Evolutionary conservation across 2,329 filamentous ascomycete species (phyloP).

Genomic region (Mycosphaerelloides madeirae): DNA sequence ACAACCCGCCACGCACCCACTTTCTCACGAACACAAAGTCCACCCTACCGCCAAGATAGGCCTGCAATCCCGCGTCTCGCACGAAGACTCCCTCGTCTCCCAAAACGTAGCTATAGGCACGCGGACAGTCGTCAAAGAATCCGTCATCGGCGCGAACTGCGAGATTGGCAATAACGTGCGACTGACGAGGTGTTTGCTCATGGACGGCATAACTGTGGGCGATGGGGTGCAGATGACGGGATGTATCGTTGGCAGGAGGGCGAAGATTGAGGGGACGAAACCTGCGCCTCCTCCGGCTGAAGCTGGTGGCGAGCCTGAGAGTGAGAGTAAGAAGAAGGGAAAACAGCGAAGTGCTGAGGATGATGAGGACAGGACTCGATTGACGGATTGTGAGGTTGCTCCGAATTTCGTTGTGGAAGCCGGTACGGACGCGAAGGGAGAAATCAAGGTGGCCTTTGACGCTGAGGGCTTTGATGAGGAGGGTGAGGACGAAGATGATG

Average conservation of each 20-base stretch:
- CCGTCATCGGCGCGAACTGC: constrained; percentile 80
- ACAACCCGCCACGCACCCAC: constrained; percentile 56
- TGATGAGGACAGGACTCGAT: constrained; percentile 43
- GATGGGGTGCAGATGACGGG: constrained; percentile 79
- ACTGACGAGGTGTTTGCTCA: constrained; percentile 79
- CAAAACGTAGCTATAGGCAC: constrained; percentile 87
- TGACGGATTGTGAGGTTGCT: constrained; percentile 89
- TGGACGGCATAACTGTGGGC: constrained; percentile 85
- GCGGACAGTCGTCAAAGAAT: constrained; percentile 88
- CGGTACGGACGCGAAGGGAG: constrained; percentile 60
- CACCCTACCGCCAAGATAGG: constrained; percentile 80
- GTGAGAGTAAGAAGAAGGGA: constrained; percentile 44
- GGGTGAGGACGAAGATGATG: constrained; percentile 25
- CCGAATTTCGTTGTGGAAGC: constrained; percentile 79
- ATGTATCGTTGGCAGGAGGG: constrained; percentile 77
- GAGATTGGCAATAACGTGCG: constrained; percentile 82
- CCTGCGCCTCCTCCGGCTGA: constrained; percentile 10
- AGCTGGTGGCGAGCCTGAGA: constrained; percentile 10
- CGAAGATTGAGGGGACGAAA: constrained; percentile 66
- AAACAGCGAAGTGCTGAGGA: constrained; percentile 49
- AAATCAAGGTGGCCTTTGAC: constrained; percentile 56
- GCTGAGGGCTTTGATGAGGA: constrained; percentile 36
- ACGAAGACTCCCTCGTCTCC: constrained; percentile 74
- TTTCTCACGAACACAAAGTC: constrained; percentile 74
- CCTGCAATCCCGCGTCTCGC: constrained; percentile 73